Conservation (phyloP, 208 protist species). For the Crithidia fasciculata region DNA sequence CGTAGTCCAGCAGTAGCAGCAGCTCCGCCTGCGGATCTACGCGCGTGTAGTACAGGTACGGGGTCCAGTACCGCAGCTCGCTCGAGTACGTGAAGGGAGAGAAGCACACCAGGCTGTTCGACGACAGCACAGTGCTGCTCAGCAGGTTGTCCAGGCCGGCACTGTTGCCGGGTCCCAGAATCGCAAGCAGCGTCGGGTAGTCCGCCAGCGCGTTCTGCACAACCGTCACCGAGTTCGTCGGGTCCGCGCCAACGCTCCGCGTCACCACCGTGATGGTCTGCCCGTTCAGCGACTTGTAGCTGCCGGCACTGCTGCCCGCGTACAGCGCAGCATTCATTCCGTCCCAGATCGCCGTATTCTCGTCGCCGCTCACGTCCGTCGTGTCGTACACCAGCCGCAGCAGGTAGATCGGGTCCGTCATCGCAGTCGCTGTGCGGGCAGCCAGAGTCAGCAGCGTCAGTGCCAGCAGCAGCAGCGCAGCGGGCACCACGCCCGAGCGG, state of each 20-base stretch:
- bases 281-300: conserved; percentile 13
- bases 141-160: background rate
- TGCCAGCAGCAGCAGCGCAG: too few relatives aligned
- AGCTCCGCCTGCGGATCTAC: conserved; percentile 57
- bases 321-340: conserved; percentile 34
- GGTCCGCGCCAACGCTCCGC: background rate
- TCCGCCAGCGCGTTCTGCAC: conserved; percentile 1
- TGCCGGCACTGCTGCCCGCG: background rate
- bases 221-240: conserved; percentile 4
- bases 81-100: conserved; percentile 20
- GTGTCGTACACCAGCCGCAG: conserved; percentile 26
- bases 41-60: conserved; percentile 35
- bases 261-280: conserved; percentile 22
- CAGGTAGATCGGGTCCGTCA: conserved; percentile 23
- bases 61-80: conserved; percentile 25
- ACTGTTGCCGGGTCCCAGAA: conserved; percentile 17
- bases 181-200: conserved; percentile 21
- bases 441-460: too few relatives aligned
- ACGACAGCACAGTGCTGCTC: background rate
- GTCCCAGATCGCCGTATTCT: conserved; percentile 24
- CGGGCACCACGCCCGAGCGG: too few relatives aligned
- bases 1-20: conserved; percentile 34
- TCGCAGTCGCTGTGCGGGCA: too few relatives aligned
- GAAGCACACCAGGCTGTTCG: conserved; percentile 34
- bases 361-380: background rate